Conservation (phyloP, 1,284 basidiomycete genomes). For the Ustilago nuda region DNA sequence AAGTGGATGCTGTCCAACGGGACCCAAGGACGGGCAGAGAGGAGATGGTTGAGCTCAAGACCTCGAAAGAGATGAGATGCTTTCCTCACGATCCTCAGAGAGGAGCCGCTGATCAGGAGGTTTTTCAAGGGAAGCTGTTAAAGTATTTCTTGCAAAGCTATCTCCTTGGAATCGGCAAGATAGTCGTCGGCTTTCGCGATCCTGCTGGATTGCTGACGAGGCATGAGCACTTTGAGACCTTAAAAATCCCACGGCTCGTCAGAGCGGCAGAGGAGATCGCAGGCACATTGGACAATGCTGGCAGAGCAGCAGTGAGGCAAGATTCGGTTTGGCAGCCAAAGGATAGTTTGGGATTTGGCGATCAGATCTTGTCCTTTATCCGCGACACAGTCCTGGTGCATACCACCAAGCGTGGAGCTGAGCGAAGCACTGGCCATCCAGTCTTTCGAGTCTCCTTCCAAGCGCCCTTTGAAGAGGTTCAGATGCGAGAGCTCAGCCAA, state of each 20-base stretch:
- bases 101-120: conserved; percentile 50
- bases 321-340: conserved; percentile 83
- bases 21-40: conserved; percentile 13
- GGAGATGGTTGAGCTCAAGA: conserved; percentile 88
- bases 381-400: conserved; percentile 57
- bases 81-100: conserved; percentile 12
- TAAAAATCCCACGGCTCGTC: conserved; percentile 68
- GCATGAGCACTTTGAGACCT: conserved; percentile 68
- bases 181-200: conserved; percentile 92
- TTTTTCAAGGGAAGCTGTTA: conserved; percentile 88
- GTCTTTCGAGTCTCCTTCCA: conserved; percentile 57
- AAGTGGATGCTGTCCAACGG: conserved; percentile 85
- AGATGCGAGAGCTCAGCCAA: conserved; percentile 14
- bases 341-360: conserved; percentile 80
- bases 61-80: conserved; percentile 79
- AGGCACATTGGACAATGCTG: conserved; percentile 79
- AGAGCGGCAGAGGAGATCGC: conserved; percentile 68
- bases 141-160: conserved; percentile 88
- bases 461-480: conserved; percentile 49
- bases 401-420: conserved; percentile 1
- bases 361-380: conserved; percentile 76
- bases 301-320: conserved; percentile 73
- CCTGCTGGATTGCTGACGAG: conserved; percentile 73
- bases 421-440: conserved; percentile 24
- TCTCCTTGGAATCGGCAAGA: conserved; percentile 83